Conservation (phyloP, 192 early-diverging fungal genomes). For the Funneliformis geosporum region DNA sequence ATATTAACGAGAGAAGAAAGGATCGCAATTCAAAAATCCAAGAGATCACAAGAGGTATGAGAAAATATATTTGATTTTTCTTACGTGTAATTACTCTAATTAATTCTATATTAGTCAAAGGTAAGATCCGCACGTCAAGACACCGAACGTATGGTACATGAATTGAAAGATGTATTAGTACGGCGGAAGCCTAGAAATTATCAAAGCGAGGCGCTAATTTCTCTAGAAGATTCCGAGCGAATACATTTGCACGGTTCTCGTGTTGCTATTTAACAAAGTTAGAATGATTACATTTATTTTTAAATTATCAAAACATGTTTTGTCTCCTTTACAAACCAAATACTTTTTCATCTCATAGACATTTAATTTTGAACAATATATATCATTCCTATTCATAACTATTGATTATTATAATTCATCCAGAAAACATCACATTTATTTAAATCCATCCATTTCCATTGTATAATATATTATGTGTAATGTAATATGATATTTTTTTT, state of each 20-base stretch:
- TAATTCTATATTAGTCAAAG: conserved; percentile 30
- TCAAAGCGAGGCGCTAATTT: background rate
- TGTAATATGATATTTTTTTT: too few relatives aligned
- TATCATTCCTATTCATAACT: too few relatives aligned
- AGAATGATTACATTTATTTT: background rate
- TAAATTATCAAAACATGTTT: too few relatives aligned
- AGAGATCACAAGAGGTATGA: conserved; percentile 48
- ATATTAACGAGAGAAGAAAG: conserved; percentile 54
- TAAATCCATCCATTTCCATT: too few relatives aligned
- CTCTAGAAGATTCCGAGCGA: background rate
- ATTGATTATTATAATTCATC: too few relatives aligned
- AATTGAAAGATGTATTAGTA: conserved; percentile 57
- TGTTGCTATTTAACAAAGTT: background rate
- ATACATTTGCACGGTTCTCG: background rate
- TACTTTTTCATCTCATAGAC: too few relatives aligned
- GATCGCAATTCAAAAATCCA: conserved; percentile 46
- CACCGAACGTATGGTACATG: conserved; percentile 56
- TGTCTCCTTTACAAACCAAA: too few relatives aligned
- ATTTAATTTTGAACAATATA: too few relatives aligned
- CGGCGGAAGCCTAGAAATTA: conserved; percentile 35
- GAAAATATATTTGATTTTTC: conserved; percentile 5
- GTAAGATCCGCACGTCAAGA: conserved; percentile 36
- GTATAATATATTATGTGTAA: too few relatives aligned
- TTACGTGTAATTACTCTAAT: background rate
- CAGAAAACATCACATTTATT: too few relatives aligned